Evolutionary conservation across 257 asterid genomes (phyloP).

Genomic region (Salvia rosmarinus): DNA sequence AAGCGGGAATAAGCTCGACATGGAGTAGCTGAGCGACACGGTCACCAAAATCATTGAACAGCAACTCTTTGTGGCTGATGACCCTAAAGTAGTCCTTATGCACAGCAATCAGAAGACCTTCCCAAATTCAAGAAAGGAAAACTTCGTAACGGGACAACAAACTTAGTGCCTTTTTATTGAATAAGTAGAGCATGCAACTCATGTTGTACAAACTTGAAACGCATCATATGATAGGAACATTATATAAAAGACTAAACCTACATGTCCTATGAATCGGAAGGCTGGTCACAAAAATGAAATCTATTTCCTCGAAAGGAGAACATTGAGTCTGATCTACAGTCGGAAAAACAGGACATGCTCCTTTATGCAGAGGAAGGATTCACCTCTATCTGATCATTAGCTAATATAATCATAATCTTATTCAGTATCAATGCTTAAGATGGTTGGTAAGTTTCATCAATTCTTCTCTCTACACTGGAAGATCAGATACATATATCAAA

Average conservation of each 20-base stretch:
- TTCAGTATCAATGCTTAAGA: background rate
- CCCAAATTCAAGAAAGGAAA: slow-evolving; percentile 25
- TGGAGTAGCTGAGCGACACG: slow-evolving; percentile 97
- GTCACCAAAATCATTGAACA: slow-evolving; percentile 95
- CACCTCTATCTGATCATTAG: slow-evolving; percentile 14
- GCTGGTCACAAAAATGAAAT: background rate
- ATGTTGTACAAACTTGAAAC: background rate
- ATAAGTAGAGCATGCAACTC: background rate
- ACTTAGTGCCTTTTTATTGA: background rate
- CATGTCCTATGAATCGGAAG: background rate
- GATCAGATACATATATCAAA: background rate
- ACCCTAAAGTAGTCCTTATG: slow-evolving; percentile 86
- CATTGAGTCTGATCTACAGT: background rate
- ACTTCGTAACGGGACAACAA: slow-evolving; percentile 8
- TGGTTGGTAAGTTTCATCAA: slow-evolving; percentile 6
- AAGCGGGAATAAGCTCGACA: slow-evolving; percentile 69
- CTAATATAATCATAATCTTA: background rate
- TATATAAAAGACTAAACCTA: background rate
- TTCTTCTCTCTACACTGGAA: background rate
- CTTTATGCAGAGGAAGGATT: background rate
- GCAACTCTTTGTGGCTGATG: slow-evolving; percentile 75
- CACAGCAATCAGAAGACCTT: slow-evolving; percentile 89
- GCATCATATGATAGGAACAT: background rate
- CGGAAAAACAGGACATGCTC: too few species aligned
- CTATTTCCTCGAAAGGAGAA: background rate